Base-by-base conservation (phyloP, 2,329 filamentous ascomycete genomes). In the Corinectria fuckeliana region DNA sequence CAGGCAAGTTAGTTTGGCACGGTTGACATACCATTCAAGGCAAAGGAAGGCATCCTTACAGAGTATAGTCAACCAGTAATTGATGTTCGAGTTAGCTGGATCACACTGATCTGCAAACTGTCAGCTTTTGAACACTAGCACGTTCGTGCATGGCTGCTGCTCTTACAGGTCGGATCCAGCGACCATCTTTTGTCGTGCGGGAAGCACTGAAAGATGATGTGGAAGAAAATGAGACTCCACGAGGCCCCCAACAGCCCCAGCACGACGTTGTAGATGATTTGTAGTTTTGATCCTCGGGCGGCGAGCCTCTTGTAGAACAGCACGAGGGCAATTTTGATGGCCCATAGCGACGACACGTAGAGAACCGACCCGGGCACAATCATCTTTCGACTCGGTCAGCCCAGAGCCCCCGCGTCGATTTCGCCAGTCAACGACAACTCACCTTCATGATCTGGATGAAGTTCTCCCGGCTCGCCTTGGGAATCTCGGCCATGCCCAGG, bases 251-350 rank as follows among this genome's bases (percentile, higher is more conserved):
- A 50, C 3, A 74, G 60, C 2, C 67, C 72, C 1, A 78, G 67
- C 0, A 74, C 65, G 23, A 74, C 47, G 30, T 77, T 78, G 67
- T 79, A 79, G 1, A 78, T 62, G 5, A 66, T 66, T 50, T 78
- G 72, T 1, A 78, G 55, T 9, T 62, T 72, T 1, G 76, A 74
- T 23, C 75, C 73, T 1, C 70, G 72, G 0, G 69, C 73, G 2
- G 77, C 74, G 16, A 79, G 72, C 32, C 70, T 71, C 34, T 78
- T 79, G 68, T 79, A 79, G 55, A 79, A 78, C 1, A 78, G 41
- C 7, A 79, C 76, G 4, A 79, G 66, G 4, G 76, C 76, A 5
- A 77, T 67, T 47, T 79, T 79, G 65, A 79, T 75, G 11, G 74
- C 66, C 77, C 77, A 79, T 5, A 79, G 57, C 3, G 76, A 77